phyloP scores from a whole-genome alignment of 2,329 filamentous ascomycete genomes.

The Chaetothyriales sp. region DNA sequence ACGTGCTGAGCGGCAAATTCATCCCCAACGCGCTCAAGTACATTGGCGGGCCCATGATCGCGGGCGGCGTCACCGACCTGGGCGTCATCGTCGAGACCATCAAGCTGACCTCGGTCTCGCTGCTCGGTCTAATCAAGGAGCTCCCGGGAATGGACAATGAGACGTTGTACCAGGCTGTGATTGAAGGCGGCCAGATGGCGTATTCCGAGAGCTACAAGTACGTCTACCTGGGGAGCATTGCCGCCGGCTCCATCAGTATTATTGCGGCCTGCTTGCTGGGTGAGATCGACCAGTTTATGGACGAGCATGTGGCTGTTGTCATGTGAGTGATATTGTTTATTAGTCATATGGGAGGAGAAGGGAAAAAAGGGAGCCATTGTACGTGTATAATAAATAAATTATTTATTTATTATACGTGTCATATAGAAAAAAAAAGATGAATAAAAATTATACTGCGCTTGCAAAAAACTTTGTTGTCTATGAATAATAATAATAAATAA shows the following conservation, averaged over 20 bases:
- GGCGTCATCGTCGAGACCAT: conserved; percentile 37
- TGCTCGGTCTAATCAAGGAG: conserved; percentile 23
- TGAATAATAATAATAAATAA: too few species aligned
- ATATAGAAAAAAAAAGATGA: neutral
- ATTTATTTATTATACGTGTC: neutral
- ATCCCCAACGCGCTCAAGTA: conserved; percentile 29
- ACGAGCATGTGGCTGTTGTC: conserved; percentile 42
- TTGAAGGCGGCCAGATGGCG: conserved; percentile 40
- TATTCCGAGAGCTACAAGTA: conserved; percentile 45
- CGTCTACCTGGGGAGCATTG: conserved; percentile 48
- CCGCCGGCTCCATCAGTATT: conserved; percentile 43
- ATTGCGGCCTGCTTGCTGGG: conserved; percentile 43
- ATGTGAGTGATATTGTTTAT: too few species aligned
- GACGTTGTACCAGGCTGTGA: conserved; percentile 36
- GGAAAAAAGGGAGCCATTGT: too few species aligned
- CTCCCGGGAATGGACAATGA: conserved; percentile 36
- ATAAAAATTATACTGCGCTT: too few species aligned
- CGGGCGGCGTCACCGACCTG: conserved; percentile 36
- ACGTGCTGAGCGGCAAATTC: conserved; percentile 33
- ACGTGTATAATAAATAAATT: too few species aligned
- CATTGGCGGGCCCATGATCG: conserved; percentile 37
- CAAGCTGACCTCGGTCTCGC: conserved; percentile 36
- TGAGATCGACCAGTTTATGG: conserved; percentile 44
- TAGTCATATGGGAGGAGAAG: too few species aligned
- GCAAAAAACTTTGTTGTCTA: too few species aligned